Percentiles rank a stretch among this genome's conserved stretches.
These are phyloP conservation scores for Paratinospora sagittata DNA, from an alignment of 164 flowering plant genomes.

Conservation along the genomic window DNA sequence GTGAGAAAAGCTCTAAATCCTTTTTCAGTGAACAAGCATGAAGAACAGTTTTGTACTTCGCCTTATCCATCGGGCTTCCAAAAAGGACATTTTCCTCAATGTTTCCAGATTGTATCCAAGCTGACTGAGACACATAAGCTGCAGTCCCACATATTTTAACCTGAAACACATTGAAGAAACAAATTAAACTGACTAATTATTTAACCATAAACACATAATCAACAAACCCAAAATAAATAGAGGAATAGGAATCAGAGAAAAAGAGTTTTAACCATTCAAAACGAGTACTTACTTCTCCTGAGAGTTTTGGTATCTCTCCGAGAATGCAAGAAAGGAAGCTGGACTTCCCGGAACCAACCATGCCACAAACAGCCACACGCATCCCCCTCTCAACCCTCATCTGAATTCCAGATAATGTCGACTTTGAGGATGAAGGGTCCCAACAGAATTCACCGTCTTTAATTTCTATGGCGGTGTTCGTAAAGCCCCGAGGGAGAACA, in stretches of 20 bases:
- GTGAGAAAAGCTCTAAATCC: constrained; percentile 87
- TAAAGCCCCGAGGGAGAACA: constrained; percentile 52
- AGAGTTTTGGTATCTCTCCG: constrained; percentile 88
- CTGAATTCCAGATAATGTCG: constrained; percentile 65
- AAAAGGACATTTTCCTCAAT: constrained; percentile 95
- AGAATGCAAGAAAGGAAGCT: constrained; percentile 95
- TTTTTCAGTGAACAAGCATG: constrained; percentile 86
- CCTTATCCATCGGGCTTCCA: constrained; percentile 87
- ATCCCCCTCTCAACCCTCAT: constrained; percentile 74
- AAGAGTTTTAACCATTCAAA: neutral
- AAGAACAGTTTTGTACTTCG: constrained; percentile 74
- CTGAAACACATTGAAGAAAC: constrained; percentile 29
- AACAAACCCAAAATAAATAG: neutral
- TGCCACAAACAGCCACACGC: constrained; percentile 95
- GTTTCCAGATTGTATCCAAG: constrained; percentile 99
- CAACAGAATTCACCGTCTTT: constrained; percentile 71
- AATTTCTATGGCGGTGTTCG: constrained; percentile 70
- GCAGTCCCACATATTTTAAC: constrained; percentile 84
- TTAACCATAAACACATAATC: neutral
- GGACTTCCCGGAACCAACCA: constrained; percentile 95
- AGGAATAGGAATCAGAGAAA: neutral
- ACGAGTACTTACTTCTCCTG: constrained; percentile 71
- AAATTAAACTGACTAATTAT: neutral
- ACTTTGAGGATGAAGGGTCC: constrained; percentile 66
- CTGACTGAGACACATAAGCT: constrained; percentile 96